Conservation (phyloP, 257 asterid species). For the Fraxinus anomala region DNA sequence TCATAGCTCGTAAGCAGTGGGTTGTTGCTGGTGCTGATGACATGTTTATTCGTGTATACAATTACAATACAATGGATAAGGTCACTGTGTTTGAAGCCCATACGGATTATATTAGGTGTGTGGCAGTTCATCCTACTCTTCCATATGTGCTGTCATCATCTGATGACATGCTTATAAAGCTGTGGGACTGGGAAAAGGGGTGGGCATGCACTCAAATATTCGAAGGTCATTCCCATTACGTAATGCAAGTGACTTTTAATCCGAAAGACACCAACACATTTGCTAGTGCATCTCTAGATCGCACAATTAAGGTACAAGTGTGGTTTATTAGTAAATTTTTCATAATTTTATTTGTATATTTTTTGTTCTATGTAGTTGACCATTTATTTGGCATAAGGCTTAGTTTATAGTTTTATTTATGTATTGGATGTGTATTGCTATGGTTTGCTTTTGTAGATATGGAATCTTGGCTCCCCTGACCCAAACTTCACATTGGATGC, state of each 20-base stretch:
- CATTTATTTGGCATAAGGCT: not conserved
- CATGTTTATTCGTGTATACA: constrained; percentile 94
- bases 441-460: constrained; percentile 57
- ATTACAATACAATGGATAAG: constrained; percentile 98
- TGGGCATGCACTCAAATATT: constrained; percentile 96
- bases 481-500: constrained; percentile 98
- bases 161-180: constrained; percentile 99
- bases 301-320: constrained; percentile 77
- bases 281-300: constrained; percentile 99
- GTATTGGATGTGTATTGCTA: not conserved
- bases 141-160: constrained; percentile 96
- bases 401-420: not conserved
- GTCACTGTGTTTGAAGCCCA: constrained; percentile 96
- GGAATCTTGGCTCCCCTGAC: constrained; percentile 99
- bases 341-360: constrained; percentile 1
- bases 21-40: constrained; percentile 99
- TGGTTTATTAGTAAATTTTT: constrained; percentile 11
- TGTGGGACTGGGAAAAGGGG: constrained; percentile 99
- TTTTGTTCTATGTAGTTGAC: not conserved
- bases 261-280: constrained; percentile 98
- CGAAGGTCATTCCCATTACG: constrained; percentile 99
- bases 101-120: constrained; percentile 97
- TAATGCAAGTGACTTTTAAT: constrained; percentile 98
- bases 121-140: constrained; percentile 95
- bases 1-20: constrained; percentile 93